A percentile compares a stretch with the other conserved stretches of the same genome.
phyloP scores from a whole-genome alignment of 129 eudicot species.

The Scalesia atractyloides region DNA sequence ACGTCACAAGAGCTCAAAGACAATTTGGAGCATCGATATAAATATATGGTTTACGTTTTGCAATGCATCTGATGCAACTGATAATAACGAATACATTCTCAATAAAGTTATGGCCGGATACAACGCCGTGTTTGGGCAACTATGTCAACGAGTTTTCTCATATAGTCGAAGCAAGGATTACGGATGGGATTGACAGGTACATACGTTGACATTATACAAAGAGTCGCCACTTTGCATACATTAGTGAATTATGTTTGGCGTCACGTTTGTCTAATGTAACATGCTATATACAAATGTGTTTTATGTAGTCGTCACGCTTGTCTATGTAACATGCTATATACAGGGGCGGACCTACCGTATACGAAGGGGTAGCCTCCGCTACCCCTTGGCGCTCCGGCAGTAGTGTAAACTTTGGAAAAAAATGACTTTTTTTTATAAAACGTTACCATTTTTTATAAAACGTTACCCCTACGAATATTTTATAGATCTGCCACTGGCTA shows the following conservation, averaged over 20 bases:
- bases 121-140: neutral
- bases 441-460: no score
- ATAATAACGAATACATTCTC: slow-evolving; percentile 17
- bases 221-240: no score
- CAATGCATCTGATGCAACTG: slow-evolving; percentile 32
- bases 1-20: slow-evolving; percentile 26
- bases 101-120: slow-evolving; percentile 30
- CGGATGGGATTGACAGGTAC: slow-evolving; percentile 55
- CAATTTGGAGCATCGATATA: slow-evolving; percentile 7
- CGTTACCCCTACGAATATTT: no score
- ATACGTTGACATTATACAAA: neutral
- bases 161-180: neutral
- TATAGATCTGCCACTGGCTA: no score
- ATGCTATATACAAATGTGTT: neutral
- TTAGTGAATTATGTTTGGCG: neutral
- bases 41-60: slow-evolving; percentile 24
- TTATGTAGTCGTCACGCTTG: slow-evolving; percentile 12
- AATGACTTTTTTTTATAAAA: no score
- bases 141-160: neutral
- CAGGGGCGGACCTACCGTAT: no score
- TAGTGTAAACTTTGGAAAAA: no score
- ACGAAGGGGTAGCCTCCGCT: no score
- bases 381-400: no score
- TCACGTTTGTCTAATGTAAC: no score
- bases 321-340: no score